Evolutionary conservation across 345 rosid species (phyloP).

Genomic region (Populus tremula): DNA sequence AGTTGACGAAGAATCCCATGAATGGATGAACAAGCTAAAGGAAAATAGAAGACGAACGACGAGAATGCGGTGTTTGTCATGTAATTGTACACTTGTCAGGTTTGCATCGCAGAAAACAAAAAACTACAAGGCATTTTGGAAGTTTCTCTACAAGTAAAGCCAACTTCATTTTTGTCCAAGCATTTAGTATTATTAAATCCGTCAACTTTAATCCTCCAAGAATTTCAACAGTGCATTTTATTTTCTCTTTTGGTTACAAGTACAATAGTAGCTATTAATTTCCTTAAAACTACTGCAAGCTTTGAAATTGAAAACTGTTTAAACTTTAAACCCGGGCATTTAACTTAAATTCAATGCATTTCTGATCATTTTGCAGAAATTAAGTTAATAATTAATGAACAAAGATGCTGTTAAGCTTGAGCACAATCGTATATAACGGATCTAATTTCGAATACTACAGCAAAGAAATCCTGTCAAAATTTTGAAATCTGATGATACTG

Average conservation of each 20-base stretch:
- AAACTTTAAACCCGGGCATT: neutral
- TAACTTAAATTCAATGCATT: neutral
- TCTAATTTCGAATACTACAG: neutral
- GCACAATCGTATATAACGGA: neutral
- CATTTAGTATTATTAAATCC: neutral
- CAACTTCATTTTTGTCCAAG: neutral
- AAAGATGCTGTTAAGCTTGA: neutral
- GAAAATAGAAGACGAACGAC: neutral
- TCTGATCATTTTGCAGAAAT: neutral
- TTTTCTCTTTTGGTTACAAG: neutral
- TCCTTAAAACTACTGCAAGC: neutral
- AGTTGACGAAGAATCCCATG: conserved; percentile 20
- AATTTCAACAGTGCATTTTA: neutral
- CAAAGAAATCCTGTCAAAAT: neutral
- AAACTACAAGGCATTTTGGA: neutral
- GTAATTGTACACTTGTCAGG: neutral
- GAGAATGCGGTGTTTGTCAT: neutral
- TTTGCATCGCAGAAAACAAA: conserved; percentile 19
- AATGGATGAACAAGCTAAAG: neutral
- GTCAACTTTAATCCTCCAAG: neutral
- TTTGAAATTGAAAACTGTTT: neutral
- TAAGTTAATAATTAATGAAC: too few species aligned
- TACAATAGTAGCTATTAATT: neutral
- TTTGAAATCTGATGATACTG: neutral
- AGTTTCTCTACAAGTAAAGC: neutral